Evolutionary conservation across 108 stramenopile genomes (phyloP).

Genomic region (Skeletonema marinoi): DNA sequence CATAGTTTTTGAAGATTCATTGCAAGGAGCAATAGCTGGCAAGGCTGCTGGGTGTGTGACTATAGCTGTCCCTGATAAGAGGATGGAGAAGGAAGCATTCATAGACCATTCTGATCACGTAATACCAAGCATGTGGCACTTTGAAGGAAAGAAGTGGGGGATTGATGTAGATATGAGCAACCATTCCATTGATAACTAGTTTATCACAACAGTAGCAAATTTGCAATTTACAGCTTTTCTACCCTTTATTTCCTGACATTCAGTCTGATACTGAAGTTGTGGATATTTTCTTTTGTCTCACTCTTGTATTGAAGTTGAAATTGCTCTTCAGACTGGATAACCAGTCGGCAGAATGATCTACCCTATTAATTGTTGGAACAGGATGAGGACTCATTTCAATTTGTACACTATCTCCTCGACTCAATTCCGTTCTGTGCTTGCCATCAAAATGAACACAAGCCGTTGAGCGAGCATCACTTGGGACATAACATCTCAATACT

Average conservation of each 20-base stretch:
- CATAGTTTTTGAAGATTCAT: slow-evolving; percentile 84
- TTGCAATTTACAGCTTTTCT: background rate
- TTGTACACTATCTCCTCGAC: slow-evolving; percentile 90
- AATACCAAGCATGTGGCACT: slow-evolving; percentile 57
- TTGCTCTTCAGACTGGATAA: slow-evolving; percentile 74
- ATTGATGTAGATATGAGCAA: slow-evolving; percentile 24
- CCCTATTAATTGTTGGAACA: slow-evolving; percentile 87
- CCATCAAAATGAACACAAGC: slow-evolving; percentile 96
- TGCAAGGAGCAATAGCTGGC: slow-evolving; percentile 64
- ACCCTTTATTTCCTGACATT: background rate
- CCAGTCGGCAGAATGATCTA: slow-evolving; percentile 91
- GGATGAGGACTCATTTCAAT: slow-evolving; percentile 89
- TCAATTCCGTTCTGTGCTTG: slow-evolving; percentile 77
- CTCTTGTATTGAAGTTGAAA: slow-evolving; percentile 88
- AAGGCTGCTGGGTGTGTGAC: slow-evolving; percentile 74
- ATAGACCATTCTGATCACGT: slow-evolving; percentile 60
- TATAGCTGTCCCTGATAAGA: slow-evolving; percentile 71
- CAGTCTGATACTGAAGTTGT: background rate
- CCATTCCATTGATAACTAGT: background rate
- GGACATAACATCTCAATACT: slow-evolving; percentile 82
- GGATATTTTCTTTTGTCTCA: slow-evolving; percentile 54
- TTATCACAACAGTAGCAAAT: background rate
- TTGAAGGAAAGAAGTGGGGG: slow-evolving; percentile 68
- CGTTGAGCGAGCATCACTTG: slow-evolving; percentile 84
- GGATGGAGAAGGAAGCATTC: slow-evolving; percentile 66